phyloP scores from a whole-genome alignment of 1,284 basidiomycete genomes.

The Ceratobasidium sp. region DNA sequence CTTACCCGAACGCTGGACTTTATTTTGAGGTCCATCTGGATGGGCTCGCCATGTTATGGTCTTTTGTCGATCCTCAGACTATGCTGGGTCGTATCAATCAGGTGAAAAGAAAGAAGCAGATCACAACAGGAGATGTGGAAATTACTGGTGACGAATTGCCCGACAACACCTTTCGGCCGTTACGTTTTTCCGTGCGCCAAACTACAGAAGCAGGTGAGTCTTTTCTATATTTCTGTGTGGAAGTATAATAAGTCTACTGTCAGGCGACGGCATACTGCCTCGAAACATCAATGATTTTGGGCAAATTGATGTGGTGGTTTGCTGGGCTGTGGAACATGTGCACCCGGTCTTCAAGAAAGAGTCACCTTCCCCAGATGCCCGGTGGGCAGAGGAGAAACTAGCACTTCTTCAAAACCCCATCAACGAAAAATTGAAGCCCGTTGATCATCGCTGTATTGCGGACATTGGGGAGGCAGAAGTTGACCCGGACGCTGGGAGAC shows the following conservation, averaged over 20 bases:
- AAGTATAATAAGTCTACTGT: not conserved
- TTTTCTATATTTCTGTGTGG: not conserved
- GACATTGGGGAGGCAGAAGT: not conserved
- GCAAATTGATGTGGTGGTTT: not conserved
- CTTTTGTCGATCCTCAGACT: not conserved
- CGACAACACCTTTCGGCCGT: not conserved
- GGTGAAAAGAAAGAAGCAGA: not conserved
- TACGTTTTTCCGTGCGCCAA: not conserved
- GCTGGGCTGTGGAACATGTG: not conserved
- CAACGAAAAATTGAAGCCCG: not conserved
- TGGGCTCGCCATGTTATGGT: not conserved
- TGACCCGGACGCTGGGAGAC: not conserved
- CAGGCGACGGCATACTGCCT: not conserved
- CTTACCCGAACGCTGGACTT: not conserved
- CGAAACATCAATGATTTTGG: not conserved
- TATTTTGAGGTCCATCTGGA: not conserved
- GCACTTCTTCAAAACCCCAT: not conserved
- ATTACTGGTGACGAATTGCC: not conserved
- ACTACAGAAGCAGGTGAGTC: not conserved
- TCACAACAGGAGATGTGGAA: not conserved
- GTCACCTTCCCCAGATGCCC: not conserved
- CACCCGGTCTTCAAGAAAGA: not conserved
- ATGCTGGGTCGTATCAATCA: not conserved
- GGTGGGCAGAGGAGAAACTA: not conserved
- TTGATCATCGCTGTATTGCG: not conserved